phyloP scores from a whole-genome alignment of 2,329 filamentous ascomycete species.

The Pseudogymnoascus sp. region DNA sequence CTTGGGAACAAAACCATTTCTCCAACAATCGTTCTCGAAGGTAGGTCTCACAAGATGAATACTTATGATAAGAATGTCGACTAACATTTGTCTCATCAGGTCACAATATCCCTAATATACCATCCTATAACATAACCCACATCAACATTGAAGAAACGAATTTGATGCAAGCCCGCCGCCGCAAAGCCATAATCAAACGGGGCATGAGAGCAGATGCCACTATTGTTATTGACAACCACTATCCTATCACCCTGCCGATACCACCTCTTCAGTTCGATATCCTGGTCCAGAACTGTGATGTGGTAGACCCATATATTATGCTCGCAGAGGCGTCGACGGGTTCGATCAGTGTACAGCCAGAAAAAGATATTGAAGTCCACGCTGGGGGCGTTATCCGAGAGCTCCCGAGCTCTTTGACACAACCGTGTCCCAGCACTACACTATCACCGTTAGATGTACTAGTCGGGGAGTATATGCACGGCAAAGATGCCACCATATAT shows the following conservation, averaged over 20 bases:
- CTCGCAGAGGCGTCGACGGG: conserved; percentile 69
- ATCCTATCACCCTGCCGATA: conserved; percentile 66
- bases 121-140: conserved; percentile 72
- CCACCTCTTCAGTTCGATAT: conserved; percentile 79
- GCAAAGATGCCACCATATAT: conserved; percentile 69
- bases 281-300: conserved; percentile 71
- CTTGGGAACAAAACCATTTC: conserved; percentile 70
- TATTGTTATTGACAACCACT: conserved; percentile 64
- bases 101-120: conserved; percentile 65
- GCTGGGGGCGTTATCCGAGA: conserved; percentile 64
- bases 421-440: conserved; percentile 64
- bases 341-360: conserved; percentile 58
- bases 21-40: conserved; percentile 72
- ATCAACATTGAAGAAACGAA: conserved; percentile 70
- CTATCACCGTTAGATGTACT: conserved; percentile 80
- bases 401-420: conserved; percentile 65
- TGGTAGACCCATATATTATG: conserved; percentile 63
- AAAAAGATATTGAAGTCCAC: conserved; percentile 57
- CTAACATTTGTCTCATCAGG: conserved; percentile 32
- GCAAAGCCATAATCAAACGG: not conserved
- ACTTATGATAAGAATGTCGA: not conserved
- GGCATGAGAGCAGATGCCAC: conserved; percentile 76
- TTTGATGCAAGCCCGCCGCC: conserved; percentile 35
- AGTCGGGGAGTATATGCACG: conserved; percentile 72
- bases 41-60: conserved; percentile 60